Percentiles rank a stretch among this genome's conserved stretches.
These are phyloP conservation scores for Periconia macrospinosa DNA, from an alignment of 2,329 filamentous ascomycete species.

Conservation along the genomic window DNA sequence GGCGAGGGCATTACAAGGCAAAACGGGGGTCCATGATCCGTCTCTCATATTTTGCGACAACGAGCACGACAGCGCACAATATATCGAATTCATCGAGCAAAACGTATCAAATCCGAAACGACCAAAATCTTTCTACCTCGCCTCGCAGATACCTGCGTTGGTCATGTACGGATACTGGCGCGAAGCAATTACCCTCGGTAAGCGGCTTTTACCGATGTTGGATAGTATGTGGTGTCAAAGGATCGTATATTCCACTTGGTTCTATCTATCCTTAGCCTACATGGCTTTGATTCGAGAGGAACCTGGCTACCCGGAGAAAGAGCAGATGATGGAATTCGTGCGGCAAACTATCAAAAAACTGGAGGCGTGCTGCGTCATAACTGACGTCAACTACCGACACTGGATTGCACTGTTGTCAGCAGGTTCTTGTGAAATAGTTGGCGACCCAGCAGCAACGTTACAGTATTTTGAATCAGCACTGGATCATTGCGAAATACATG, in stretches of 20 bases:
- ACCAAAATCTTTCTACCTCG: constrained; percentile 69
- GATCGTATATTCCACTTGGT: constrained; percentile 45
- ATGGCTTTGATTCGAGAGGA: constrained; percentile 44
- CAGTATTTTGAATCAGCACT: constrained; percentile 69
- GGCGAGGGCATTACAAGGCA: constrained; percentile 72
- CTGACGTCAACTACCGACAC: constrained; percentile 69
- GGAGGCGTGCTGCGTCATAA: constrained; percentile 64
- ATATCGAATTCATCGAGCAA: constrained; percentile 55
- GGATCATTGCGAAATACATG: constrained; percentile 70
- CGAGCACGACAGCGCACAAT: constrained; percentile 63
- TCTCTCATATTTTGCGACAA: constrained; percentile 66
- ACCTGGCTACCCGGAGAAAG: constrained; percentile 41
- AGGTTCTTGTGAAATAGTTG: constrained; percentile 66
- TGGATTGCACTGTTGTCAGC: constrained; percentile 72
- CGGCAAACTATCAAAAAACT: constrained; percentile 62
- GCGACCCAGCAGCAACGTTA: constrained; percentile 58
- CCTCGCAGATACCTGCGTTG: constrained; percentile 48
- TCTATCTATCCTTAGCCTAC: constrained; percentile 48
- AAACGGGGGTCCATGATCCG: constrained; percentile 60
- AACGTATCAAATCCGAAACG: constrained; percentile 61
- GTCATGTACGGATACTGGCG: constrained; percentile 48
- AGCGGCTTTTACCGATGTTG: constrained; percentile 44
- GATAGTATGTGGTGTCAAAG: constrained; percentile 50
- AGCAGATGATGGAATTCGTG: constrained; percentile 57
- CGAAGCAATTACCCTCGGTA: constrained; percentile 48